Evolutionary conservation across 176 grass and related monocot genomes (phyloP), one percentile per base, ranked within the genome.

Genomic region (Pharus latifolius): DNA sequence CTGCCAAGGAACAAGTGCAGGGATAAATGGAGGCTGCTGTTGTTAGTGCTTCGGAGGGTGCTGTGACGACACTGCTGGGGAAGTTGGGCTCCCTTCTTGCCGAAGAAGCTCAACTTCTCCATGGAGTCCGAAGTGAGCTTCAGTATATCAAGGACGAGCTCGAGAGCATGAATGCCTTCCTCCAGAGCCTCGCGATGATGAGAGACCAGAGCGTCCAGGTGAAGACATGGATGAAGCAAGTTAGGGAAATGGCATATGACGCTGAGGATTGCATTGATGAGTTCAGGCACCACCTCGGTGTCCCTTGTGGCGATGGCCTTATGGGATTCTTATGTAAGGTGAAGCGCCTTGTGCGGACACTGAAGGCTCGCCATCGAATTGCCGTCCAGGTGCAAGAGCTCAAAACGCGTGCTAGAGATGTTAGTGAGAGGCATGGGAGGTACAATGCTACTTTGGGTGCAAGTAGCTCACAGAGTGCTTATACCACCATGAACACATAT

Each of bases 71-170:
- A 8, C 23, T 71, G 2, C 24, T 71, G 15, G 24, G 35, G 2
- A 71, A 71, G 35, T 51, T 71, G 16, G 52, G 8, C 2, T 23
- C n/a, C 15, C 8, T 71, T 1, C 5, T 71, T 16, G 8, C 68
- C 34, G n/a, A 3, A 6, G 0, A 71, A 7, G 35, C 43, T 56
- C 10, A 5, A 5, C 35, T 56, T 16, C 51, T 71, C 0, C 0
- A 37, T 5, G 17, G 52, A 15, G 69, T 72, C 10, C 35, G 69
- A 4, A 16, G 18, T 16, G 69, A 23, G 61, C 3, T 74, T 14
- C 71, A 74, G 56, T 55, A 74, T 55, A 55, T 74, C 29, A 62
- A 74, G 20, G 71, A 74, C 1, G 43, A 74, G 19, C 71, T 61
- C 4, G 43, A 74, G 71, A 74, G 71, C 71, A 49, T 74, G 71